Base-by-base conservation (phyloP, 2,329 filamentous ascomycete species). In the Podosphaera xanthii region DNA sequence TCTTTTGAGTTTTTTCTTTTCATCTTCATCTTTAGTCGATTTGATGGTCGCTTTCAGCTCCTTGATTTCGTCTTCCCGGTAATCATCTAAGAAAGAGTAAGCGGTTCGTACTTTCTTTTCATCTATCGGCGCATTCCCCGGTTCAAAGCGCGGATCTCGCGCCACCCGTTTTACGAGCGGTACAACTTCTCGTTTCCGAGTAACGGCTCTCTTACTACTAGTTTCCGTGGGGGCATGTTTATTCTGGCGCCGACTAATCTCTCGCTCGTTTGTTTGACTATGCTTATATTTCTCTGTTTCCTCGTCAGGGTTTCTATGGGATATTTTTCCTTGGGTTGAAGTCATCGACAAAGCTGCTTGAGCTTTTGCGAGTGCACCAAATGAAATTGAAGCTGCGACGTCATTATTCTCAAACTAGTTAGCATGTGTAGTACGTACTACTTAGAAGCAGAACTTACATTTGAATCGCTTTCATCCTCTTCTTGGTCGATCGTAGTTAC, bases 191-290 rank as follows among this genome's bases (percentile, higher is more conserved):
- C 91, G 86, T 67, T 80, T 83, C 59, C 92, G 84, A 1, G 84
- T 83, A 33, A 98, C 92, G 57, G 86, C 84, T 56, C 81, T 80
- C 72, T 91, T 94, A 70, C 85, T 88, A 1, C 88, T 83, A 68
- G 88, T 80, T 61, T 92, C 83, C 50, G 82, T 81, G 0, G 92
- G 92, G 0, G 92, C 92, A 72, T 97, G 89, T 72, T 98, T 98
- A 69, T 81, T 90, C 10, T 81, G 72, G 33, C 84, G 77, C 57
- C 72, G 61, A 14, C 69, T 64, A 31, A 65, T 65, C 64, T 73
- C 73, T 50, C 72, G 70, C 63, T 75, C 73, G 40, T 68, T 65
- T 4, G 71, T 70, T 64, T 74, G 70, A 53, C 70, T 12, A 14
- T 4, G 14, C 35, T 31, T 70, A 59, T 75, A 68, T 60, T 69